Evolutionary conservation across 164 flowering plant species (phyloP), one percentile per base, ranked within the genome.

Genomic region (Pachysandra terminalis): DNA sequence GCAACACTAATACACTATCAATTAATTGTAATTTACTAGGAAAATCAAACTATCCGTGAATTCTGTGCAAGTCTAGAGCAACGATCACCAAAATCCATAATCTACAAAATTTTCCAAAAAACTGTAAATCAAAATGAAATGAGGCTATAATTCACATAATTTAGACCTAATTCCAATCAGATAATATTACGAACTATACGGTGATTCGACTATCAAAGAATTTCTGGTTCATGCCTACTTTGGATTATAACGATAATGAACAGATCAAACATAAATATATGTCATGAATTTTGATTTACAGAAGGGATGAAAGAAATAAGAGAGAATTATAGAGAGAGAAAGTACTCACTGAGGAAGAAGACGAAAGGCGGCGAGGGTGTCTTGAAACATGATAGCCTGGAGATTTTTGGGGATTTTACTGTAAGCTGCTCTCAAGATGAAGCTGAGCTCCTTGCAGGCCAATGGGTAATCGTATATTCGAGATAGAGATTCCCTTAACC

Each of bases 401-500:
- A 90, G 78, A 77, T 68, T 74, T 68, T 91, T 94, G 67, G 97
- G 89, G 57, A 82, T 64, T 64, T 82, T 71, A 19, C 51, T 45
- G 71, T 84, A 91, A 66, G 82, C 86, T 35, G 63, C 58, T 71
- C 86, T 77, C 37, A 91, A 80, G 61, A 91, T 81, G 75, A 76
- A 78, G 79, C 84, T 77, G 24, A 94, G 82, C 74, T 94, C 97
- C 54, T 78, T 80, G 71, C 96, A 91, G 40, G 83, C 93, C 0
- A 71, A 51, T 32, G 90, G 79, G 80, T 85, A 91, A 23, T 64
- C 75, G 71, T 80, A 71, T 53, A 57, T 54, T 67, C 68, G 70
- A 15, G 77, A 41, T 0, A 94, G 60, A 15, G 82, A 74, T 23
- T 84, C 90, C 28, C 63, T 61, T 0, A 87, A 54, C 16, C 71